These are phyloP conservation scores for Sinapis alba DNA, from an alignment of 441 rosid genomes.

Conservation along the genomic window DNA sequence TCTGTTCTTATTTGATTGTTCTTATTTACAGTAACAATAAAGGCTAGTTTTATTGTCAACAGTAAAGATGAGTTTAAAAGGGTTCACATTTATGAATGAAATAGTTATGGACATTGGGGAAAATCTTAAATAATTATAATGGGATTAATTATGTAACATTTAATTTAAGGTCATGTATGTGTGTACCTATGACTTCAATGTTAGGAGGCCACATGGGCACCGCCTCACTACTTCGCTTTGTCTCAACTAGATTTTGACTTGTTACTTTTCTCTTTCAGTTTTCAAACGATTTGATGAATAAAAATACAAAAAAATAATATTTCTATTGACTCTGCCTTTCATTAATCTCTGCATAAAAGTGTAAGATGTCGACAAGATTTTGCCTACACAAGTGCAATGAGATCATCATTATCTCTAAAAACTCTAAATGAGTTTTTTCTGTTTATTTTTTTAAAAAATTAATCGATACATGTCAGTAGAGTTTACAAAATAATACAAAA, in stretches of 20 bases:
- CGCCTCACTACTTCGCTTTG: slow-evolving; percentile 39
- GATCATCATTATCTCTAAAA: no score
- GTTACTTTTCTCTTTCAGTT: background rate
- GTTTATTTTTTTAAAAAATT: no score
- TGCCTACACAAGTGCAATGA: background rate
- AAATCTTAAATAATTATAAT: slow-evolving; percentile 5
- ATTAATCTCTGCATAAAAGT: slow-evolving; percentile 18
- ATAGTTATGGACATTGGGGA: slow-evolving; percentile 16
- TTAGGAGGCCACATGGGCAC: slow-evolving; percentile 35
- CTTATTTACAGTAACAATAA: slow-evolving; percentile 8
- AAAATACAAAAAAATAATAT: background rate
- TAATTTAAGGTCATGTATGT: slow-evolving; percentile 14
- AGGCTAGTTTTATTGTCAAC: slow-evolving; percentile 35
- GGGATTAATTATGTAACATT: slow-evolving; percentile 13
- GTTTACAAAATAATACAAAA: no score
- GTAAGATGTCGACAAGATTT: slow-evolving; percentile 4
- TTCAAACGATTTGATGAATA: slow-evolving; percentile 32
- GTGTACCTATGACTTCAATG: slow-evolving; percentile 31
- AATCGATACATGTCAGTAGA: no score
- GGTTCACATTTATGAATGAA: slow-evolving; percentile 31
- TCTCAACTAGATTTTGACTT: slow-evolving; percentile 37
- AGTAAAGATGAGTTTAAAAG: slow-evolving; percentile 13
- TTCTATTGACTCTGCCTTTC: slow-evolving; percentile 25
- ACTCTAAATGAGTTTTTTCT: no score
- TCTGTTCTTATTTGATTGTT: slow-evolving; percentile 12